Conservation (phyloP, 306 rosid genomes). For the Hippophae tibetana region DNA sequence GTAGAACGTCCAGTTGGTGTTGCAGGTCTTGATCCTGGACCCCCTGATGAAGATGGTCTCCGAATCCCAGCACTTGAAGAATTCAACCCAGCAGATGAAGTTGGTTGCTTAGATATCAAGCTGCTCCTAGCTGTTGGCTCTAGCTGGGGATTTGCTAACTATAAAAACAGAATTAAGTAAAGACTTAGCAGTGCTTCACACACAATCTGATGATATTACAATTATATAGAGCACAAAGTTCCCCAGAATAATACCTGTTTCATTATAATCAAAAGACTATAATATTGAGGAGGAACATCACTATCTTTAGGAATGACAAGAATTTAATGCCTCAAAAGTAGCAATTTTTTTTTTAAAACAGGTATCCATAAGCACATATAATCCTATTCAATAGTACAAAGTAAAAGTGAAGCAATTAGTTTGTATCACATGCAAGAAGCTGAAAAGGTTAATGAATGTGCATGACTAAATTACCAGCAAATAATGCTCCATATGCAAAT, state of each 20-base stretch:
- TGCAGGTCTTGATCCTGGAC: conserved; percentile 84
- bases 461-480: background rate
- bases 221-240: no score
- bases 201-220: no score
- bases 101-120: conserved; percentile 50
- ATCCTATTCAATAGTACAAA: no score
- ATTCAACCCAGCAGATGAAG: conserved; percentile 65
- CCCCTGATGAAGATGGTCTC: conserved; percentile 83
- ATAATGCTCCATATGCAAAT: background rate
- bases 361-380: no score
- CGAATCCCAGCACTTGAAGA: conserved; percentile 59
- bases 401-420: no score
- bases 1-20: conserved; percentile 78
- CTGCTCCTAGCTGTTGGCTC: conserved; percentile 54
- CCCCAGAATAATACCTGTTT: no score
- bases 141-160: conserved; percentile 69
- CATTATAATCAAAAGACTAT: no score
- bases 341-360: background rate
- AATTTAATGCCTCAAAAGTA: background rate
- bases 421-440: no score
- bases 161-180: conserved; percentile 29
- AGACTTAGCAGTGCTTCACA: conserved; percentile 14
- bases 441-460: no score
- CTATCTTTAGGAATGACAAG: background rate
- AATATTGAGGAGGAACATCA: background rate